These are phyloP conservation scores for Inonotus hispidus DNA, from an alignment of 1,284 basidiomycete species.

Conservation along the genomic window DNA sequence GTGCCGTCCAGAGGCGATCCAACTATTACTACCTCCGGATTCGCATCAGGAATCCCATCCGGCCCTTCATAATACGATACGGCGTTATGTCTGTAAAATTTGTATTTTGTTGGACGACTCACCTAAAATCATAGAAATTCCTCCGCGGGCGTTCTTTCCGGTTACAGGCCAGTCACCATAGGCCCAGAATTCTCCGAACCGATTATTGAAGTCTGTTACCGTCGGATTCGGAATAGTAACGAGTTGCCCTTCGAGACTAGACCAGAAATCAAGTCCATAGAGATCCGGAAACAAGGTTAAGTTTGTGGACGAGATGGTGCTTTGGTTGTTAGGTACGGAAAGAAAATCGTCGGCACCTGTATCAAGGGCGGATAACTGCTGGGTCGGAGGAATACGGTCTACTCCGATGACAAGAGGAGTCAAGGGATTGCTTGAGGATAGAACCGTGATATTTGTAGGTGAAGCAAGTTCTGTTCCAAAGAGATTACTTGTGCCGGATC, in stretches of 20 bases:
- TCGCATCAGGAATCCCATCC: conserved; percentile 46
- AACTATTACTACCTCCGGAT: conserved; percentile 53
- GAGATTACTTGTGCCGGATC: conserved; percentile 43
- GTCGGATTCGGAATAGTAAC: conserved; percentile 50
- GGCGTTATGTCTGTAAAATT: neutral
- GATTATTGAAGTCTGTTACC: conserved; percentile 46
- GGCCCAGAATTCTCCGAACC: conserved; percentile 55
- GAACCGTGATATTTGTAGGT: conserved; percentile 39
- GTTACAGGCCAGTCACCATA: conserved; percentile 53
- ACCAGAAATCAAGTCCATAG: conserved; percentile 62
- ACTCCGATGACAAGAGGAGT: conserved; percentile 46
- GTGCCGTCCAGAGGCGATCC: conserved; percentile 53
- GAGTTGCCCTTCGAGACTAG: conserved; percentile 54
- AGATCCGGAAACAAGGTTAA: conserved; percentile 42
- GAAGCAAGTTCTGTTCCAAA: conserved; percentile 44
- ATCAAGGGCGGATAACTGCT: conserved; percentile 45
- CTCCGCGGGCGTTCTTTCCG: conserved; percentile 53
- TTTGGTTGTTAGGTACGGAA: conserved; percentile 51
- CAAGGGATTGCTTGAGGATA: conserved; percentile 44
- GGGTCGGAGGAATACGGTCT: conserved; percentile 50
- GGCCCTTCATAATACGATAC: conserved; percentile 29
- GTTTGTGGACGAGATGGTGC: conserved; percentile 40
- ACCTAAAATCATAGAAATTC: conserved; percentile 49
- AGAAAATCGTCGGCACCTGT: conserved; percentile 49
- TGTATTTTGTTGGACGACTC: neutral